Percentiles rank a stretch among this genome's conserved stretches.
Evolutionary conservation across 192 early-diverging fungal genomes (phyloP).

Genomic region (Phycomyces nitens): DNA sequence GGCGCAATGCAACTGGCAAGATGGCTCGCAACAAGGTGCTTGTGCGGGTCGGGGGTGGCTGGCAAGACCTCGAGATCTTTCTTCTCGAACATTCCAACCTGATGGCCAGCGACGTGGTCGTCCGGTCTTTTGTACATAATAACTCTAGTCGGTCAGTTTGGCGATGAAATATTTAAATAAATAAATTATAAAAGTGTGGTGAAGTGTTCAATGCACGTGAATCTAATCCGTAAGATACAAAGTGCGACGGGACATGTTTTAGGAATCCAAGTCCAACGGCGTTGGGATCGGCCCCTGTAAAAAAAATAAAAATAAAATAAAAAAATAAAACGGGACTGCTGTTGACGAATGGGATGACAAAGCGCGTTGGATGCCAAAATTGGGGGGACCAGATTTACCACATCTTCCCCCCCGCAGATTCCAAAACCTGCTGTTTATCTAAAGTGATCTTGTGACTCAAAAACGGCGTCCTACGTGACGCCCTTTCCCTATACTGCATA

Average conservation of each 20-base stretch:
- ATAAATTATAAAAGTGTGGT: neutral
- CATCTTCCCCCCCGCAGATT: too few species aligned
- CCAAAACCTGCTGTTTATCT: too few species aligned
- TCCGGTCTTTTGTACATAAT: conserved; percentile 29
- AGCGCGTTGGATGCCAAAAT: neutral
- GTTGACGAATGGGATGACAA: neutral
- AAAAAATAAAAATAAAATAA: neutral
- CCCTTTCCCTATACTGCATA: too few species aligned
- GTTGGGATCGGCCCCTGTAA: too few species aligned
- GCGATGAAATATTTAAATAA: conserved; percentile 3
- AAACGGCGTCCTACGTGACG: too few species aligned
- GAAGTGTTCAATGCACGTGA: too few species aligned
- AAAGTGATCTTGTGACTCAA: too few species aligned
- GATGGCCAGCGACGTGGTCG: conserved; percentile 33
- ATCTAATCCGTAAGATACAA: too few species aligned
- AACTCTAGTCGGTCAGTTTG: neutral
- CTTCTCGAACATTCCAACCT: conserved; percentile 51
- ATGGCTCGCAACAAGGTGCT: conserved; percentile 44
- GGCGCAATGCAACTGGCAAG: conserved; percentile 1
- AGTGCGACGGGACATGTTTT: too few species aligned
- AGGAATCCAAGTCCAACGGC: too few species aligned
- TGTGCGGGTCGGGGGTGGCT: conserved; percentile 58
- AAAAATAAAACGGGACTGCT: neutral
- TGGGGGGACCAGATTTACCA: neutral
- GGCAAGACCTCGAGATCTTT: conserved; percentile 62